Evolutionary conservation across 129 eudicot species (phyloP), one percentile per base, ranked within the genome.

Genomic region (Flaveria ramosissima): DNA sequence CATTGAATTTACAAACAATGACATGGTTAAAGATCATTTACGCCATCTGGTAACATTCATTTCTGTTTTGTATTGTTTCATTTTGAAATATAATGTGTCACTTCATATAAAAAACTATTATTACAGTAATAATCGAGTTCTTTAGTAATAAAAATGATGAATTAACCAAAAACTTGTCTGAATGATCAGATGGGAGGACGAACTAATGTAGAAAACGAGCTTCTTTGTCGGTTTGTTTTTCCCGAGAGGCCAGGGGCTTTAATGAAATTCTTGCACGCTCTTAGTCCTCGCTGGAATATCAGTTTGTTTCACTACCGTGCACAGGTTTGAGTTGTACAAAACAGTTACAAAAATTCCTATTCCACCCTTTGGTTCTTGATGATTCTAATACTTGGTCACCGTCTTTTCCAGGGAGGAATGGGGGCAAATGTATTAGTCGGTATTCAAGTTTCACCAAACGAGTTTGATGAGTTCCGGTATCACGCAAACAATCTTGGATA

Each of bases 381-480:
- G 27, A 68, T 68, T 53, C 47, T 21, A 39, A 85, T 21, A 16
- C 65, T 41, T 11, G 23, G 69, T 27, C 11, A 6, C 41, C 51
- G 41, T n/a, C n/a, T 53, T 21, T 9, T 68, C 53, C 55, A 93
- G 98, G 98, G 98, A 70, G 92, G 88, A 82, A 69, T 86, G n/a
- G 98, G 97, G 76, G 99, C 97, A 20, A 92, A 95, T 81, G 99
- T 95, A 64, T 74, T 95, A 73, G 99, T 95, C 8, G 95, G 97
- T 41, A 89, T 95, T 70, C 99, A 92, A 88, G 92, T 95, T 13
- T 46, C 95, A 11, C 23, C 42, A 8, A 67, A 57, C 0, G 92
- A 92, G 79, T 78, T 88, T 77, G 83, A 79, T 6, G 97, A 88
- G 85, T 95, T 92, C 53, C 72, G 73, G 41, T 78, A 27, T 20